phyloP scores from a whole-genome alignment of 2,329 filamentous ascomycete species.

The Phaeoacremonium minimum region DNA sequence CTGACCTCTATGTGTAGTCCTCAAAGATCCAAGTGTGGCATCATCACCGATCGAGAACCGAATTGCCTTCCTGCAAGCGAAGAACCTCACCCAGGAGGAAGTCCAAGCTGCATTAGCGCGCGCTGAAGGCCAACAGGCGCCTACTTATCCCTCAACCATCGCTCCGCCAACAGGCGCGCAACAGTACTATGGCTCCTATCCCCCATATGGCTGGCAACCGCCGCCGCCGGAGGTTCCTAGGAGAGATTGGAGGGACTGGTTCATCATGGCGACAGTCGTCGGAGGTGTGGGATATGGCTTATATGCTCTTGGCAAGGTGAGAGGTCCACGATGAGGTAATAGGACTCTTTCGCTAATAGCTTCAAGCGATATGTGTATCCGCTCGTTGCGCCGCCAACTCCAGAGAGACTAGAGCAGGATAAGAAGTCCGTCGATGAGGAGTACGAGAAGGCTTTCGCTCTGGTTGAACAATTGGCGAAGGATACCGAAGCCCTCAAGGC shows the following conservation, averaged over 20 bases:
- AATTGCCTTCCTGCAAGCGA: conserved; percentile 88
- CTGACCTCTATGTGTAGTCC: conserved; percentile 50
- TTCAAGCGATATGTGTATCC: conserved; percentile 81
- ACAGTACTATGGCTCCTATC: conserved; percentile 40
- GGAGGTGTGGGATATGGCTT: conserved; percentile 85
- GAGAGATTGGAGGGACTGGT: conserved; percentile 97
- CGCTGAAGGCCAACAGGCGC: conserved; percentile 53
- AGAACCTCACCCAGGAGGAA: conserved; percentile 96
- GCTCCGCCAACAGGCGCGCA: conserved; percentile 36
- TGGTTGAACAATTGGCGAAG: conserved; percentile 86
- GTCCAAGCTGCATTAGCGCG: conserved; percentile 80
- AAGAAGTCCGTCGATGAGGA: conserved; percentile 90
- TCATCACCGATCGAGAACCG: conserved; percentile 88
- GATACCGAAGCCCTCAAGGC: conserved; percentile 87
- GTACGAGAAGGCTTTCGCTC: conserved; percentile 85
- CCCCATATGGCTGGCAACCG: conserved; percentile 52
- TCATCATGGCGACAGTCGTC: conserved; percentile 97
- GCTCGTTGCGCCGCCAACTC: conserved; percentile 87
- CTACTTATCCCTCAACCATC: conserved; percentile 33
- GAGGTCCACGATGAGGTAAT: conserved; percentile 5
- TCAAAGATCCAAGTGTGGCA: conserved; percentile 90
- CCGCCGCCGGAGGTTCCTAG: conserved; percentile 58
- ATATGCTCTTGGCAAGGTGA: conserved; percentile 81
- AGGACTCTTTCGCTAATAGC: not conserved
- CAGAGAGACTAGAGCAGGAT: conserved; percentile 89